These are phyloP conservation scores for Symbiotaphrina buchneri DNA, from an alignment of 495 filamentous ascomycete species.

Conservation along the genomic window DNA sequence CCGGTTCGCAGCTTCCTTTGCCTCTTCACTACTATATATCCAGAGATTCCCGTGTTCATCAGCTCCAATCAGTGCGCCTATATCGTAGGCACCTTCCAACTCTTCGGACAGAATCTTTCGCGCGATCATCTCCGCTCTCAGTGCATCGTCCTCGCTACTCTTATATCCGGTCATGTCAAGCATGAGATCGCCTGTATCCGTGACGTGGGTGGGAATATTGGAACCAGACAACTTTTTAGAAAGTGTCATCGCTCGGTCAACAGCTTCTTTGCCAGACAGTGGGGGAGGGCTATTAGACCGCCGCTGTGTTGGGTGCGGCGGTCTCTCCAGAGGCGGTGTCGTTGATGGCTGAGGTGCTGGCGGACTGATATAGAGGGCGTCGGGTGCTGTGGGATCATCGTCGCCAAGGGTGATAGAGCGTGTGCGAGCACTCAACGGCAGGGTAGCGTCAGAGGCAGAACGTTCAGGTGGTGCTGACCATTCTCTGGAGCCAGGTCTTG, in stretches of 20 bases:
- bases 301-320: conserved; percentile 8
- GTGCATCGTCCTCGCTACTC: conserved; percentile 70
- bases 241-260: conserved; percentile 61
- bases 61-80: conserved; percentile 82
- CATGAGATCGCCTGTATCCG: conserved; percentile 89
- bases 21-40: conserved; percentile 97
- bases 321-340: background rate
- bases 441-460: conserved; percentile 7
- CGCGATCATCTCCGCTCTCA: conserved; percentile 78
- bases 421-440: too few species aligned
- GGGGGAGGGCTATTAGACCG: conserved; percentile 55
- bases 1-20: conserved; percentile 51
- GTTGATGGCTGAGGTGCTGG: conserved; percentile 2
- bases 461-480: conserved; percentile 8
- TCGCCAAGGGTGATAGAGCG: too few species aligned
- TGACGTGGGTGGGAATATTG: conserved; percentile 83
- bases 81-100: conserved; percentile 84
- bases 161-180: conserved; percentile 97
- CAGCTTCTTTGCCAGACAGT: conserved; percentile 48
- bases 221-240: conserved; percentile 72
- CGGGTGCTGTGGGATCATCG: too few species aligned
- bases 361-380: too few species aligned
- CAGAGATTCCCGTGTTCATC: conserved; percentile 92
- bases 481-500: conserved; percentile 8
- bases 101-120: conserved; percentile 93